Evolutionary conservation across 192 early-diverging fungal genomes (phyloP), one percentile per base, ranked within the genome.

Genomic region (Rhizophagus clarus): DNA sequence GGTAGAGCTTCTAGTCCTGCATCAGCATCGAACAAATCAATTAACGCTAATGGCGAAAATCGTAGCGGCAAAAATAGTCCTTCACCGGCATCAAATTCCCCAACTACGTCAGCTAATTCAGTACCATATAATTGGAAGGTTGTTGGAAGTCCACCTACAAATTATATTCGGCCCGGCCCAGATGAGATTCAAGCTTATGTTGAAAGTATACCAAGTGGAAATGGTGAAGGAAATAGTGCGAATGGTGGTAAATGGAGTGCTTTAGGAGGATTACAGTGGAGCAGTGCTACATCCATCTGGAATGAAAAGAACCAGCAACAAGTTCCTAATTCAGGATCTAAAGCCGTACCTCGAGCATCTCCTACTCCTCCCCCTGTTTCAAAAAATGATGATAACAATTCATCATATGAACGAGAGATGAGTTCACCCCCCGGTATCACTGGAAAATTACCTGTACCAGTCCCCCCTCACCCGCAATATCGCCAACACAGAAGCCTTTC

Each of bases 401-500:
- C 74, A 29, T 61, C 81, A 51, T 77, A 64, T 77, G 47, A 85
- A 81, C 15, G 84, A 76, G 67, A 87, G 81, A 42, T 81, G 63
- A 63, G 81, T 81, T 71, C 85, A 82, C 24, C 88, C 80, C 51
- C 83, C 80, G 89, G 79, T 82, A 66, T 79, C 37, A 76, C 83
- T 26, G 79, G 72, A 51, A 88, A 85, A 28, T 40, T 66, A 70
- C 85, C 62, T 42, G 71, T 56, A 17, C 80, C 86, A 26, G 80
- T 89, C 8, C 84, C 86, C 0, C 79, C 81, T 17, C 82, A 90
- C 72, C 84, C 87, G 14, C 83, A 85, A 20, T 85, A 85, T 72
- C 84, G 91, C 17, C 87, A 91, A 81, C 90, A 88, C 34, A 84
- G 91, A 47, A 91, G 90, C 81, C 82, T 88, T 28, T 92, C 91